Evolutionary conservation across 2,329 filamentous ascomycete species (phyloP).

Genomic region (Diaporthe citri): DNA sequence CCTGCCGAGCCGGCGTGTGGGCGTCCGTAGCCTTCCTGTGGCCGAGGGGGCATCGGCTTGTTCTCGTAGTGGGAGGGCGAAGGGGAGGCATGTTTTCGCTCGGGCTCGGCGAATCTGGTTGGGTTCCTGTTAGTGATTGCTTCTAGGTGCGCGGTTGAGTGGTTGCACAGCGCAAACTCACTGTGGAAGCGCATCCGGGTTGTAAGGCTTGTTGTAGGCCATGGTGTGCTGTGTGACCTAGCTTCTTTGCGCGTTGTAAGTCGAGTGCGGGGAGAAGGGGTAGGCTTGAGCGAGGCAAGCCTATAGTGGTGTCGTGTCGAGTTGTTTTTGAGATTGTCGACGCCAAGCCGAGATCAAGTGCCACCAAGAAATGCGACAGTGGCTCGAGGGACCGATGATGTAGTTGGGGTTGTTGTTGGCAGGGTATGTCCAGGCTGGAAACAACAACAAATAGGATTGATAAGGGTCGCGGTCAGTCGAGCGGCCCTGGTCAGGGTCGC

Average conservation of each 20-base stretch:
- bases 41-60: slow-evolving; percentile 60
- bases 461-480: slow-evolving; percentile 31
- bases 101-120: slow-evolving; percentile 64
- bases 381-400: slow-evolving; percentile 18
- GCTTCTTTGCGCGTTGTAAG: slow-evolving; percentile 19
- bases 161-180: slow-evolving; percentile 58
- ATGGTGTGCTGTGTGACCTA: slow-evolving; percentile 68
- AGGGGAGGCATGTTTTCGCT: slow-evolving; percentile 50
- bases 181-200: slow-evolving; percentile 95
- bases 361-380: slow-evolving; percentile 2
- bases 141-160: not conserved
- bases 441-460: slow-evolving; percentile 36
- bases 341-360: not conserved
- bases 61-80: slow-evolving; percentile 59
- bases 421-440: not conserved
- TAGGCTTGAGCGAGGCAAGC: not conserved
- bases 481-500: slow-evolving; percentile 15
- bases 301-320: not conserved
- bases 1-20: slow-evolving; percentile 30
- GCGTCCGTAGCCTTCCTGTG: slow-evolving; percentile 45
- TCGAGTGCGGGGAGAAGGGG: slow-evolving; percentile 21
- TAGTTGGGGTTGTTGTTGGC: slow-evolving; percentile 23
- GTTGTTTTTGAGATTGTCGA: not conserved
- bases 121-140: slow-evolving; percentile 32
- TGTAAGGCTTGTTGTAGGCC: slow-evolving; percentile 95